Conservation (phyloP, 2,329 filamentous ascomycete species). For the Aspergillus sp. region DNA sequence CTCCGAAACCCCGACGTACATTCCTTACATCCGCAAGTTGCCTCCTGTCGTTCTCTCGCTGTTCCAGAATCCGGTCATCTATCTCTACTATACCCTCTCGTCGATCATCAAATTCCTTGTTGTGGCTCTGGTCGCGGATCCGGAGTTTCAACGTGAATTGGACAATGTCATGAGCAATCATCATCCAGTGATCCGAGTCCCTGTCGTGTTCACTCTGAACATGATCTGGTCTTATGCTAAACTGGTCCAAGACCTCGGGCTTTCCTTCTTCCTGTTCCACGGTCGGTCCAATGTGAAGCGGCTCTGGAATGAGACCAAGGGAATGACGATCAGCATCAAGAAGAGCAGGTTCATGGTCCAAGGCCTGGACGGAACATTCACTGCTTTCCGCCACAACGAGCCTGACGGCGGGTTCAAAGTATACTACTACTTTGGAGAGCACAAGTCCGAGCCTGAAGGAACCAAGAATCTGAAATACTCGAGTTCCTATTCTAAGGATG, state of each 20-base stretch:
- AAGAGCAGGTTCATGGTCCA: constrained; percentile 49
- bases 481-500: constrained; percentile 49
- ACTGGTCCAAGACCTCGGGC: constrained; percentile 41
- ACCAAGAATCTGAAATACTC: constrained; percentile 43
- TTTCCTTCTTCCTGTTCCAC: constrained; percentile 51
- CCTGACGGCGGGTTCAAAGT: constrained; percentile 40
- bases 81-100: constrained; percentile 44
- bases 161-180: constrained; percentile 43
- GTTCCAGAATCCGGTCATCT: constrained; percentile 36
- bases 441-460: constrained; percentile 47
- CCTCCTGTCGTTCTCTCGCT: constrained; percentile 21
- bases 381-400: constrained; percentile 48
- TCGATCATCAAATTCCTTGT: constrained; percentile 49
- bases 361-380: constrained; percentile 49
- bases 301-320: constrained; percentile 51
- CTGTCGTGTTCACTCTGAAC: constrained; percentile 43
- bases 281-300: constrained; percentile 48
- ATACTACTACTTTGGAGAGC: constrained; percentile 40
- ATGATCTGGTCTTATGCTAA: constrained; percentile 51
- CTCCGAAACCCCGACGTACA: constrained; percentile 26
- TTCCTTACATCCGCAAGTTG: constrained; percentile 27
- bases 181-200: constrained; percentile 35
- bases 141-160: constrained; percentile 53
- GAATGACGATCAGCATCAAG: constrained; percentile 48
- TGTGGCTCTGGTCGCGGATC: constrained; percentile 52